A percentile compares a stretch with the other conserved stretches of the same genome.
Evolutionary conservation across 495 filamentous ascomycete genomes (phyloP).

Genomic region (Physcia stellaris): DNA sequence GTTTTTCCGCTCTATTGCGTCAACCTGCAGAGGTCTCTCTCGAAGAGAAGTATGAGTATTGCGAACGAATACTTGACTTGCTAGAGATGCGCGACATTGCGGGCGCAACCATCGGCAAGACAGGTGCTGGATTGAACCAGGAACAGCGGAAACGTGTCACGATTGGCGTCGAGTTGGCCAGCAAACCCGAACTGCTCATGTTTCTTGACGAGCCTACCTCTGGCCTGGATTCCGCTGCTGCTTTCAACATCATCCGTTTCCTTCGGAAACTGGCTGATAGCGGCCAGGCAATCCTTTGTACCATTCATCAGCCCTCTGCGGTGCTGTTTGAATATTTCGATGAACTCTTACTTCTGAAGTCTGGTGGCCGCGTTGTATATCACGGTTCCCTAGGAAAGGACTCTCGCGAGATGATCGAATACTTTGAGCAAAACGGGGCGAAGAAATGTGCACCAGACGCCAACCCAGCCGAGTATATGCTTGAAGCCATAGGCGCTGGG

Average conservation of each 20-base stretch:
- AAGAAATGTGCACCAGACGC: constrained; percentile 39
- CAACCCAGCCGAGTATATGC: constrained; percentile 60
- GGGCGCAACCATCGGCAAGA: constrained; percentile 70
- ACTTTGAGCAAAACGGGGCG: constrained; percentile 50
- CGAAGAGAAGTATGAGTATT: constrained; percentile 68
- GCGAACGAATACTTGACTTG: constrained; percentile 67
- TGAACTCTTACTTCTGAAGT: constrained; percentile 47
- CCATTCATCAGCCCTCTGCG: constrained; percentile 75
- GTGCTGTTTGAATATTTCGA: constrained; percentile 78
- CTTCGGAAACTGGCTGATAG: constrained; percentile 67
- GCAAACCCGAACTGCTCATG: constrained; percentile 71
- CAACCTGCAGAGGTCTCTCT: constrained; percentile 56
- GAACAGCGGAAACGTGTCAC: constrained; percentile 84
- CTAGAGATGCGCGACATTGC: constrained; percentile 75
- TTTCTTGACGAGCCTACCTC: constrained; percentile 89
- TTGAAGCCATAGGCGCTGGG: constrained; percentile 51
- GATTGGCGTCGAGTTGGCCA: constrained; percentile 78
- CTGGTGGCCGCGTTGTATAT: constrained; percentile 52
- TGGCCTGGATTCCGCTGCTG: constrained; percentile 70
- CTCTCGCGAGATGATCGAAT: constrained; percentile 40
- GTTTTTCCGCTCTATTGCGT: constrained; percentile 70
- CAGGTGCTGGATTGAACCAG: constrained; percentile 69
- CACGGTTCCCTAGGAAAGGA: constrained; percentile 46
- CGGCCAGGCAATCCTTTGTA: constrained; percentile 82
- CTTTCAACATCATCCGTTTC: constrained; percentile 85